A percentile compares a stretch with the other conserved stretches of the same genome.
Conservation (phyloP, 148 eudicot genomes). For the Dianthus caryophyllus region DNA sequence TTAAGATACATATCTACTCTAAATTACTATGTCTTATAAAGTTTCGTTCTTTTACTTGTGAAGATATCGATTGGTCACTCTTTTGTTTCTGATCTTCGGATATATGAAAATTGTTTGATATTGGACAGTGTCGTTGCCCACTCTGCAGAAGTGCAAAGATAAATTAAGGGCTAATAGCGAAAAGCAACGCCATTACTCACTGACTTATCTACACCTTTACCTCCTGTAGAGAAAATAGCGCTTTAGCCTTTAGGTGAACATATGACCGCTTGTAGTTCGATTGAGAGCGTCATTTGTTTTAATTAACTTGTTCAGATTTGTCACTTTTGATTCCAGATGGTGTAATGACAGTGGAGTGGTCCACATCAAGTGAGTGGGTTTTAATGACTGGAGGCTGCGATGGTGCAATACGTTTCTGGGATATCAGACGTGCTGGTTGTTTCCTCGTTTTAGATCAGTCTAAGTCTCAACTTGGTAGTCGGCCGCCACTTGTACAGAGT, state of each 20-base stretch:
- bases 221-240: too few relatives aligned
- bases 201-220: too few relatives aligned
- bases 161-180: neutral
- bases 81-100: neutral
- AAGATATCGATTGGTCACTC: neutral
- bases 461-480: constrained; percentile 85
- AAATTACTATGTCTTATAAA: neutral
- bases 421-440: constrained; percentile 96
- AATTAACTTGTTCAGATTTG: neutral
- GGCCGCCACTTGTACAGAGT: constrained; percentile 55
- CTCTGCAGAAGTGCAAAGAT: neutral
- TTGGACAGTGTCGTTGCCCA: neutral
- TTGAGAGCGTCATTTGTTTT: neutral
- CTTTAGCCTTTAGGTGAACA: too few relatives aligned
- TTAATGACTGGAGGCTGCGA: constrained; percentile 94
- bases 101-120: neutral
- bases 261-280: too few relatives aligned
- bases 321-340: constrained; percentile 50
- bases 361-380: constrained; percentile 93
- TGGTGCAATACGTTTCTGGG: constrained; percentile 99
- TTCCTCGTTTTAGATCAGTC: constrained; percentile 87
- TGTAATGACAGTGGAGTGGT: constrained; percentile 94
- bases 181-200: too few relatives aligned
- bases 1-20: too few relatives aligned
- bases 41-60: neutral